These are phyloP conservation scores for Metarhizium rileyi DNA, from an alignment of 2,329 filamentous ascomycete genomes.

Conservation along the genomic window DNA sequence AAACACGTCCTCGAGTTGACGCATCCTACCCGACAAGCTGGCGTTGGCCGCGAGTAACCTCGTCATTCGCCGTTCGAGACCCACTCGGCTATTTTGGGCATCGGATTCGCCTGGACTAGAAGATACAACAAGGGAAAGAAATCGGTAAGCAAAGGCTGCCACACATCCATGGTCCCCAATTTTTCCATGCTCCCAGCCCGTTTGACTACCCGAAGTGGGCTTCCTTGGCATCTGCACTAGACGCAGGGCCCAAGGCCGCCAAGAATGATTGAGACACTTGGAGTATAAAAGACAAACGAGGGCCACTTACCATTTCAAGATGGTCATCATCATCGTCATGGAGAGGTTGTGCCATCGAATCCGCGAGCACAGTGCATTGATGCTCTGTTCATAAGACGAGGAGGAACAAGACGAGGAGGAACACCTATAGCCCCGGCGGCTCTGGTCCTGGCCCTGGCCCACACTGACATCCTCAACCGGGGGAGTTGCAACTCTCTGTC, in stretches of 20 bases:
- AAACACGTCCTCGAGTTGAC: conserved; percentile 15
- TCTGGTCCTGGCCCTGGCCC: background rate
- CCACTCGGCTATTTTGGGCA: conserved; percentile 24
- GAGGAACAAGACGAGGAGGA: too few species aligned
- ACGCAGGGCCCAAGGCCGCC: conserved; percentile 1
- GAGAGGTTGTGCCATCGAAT: conserved; percentile 28
- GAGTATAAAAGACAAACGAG: background rate
- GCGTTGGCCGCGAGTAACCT: conserved; percentile 26
- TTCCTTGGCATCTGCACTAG: conserved; percentile 4
- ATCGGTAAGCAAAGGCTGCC: background rate
- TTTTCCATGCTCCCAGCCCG: background rate
- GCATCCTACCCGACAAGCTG: conserved; percentile 22
- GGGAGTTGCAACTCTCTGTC: conserved; percentile 2
- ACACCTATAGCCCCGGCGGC: too few species aligned
- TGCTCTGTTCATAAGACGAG: conserved; percentile 15
- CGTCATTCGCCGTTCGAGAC: conserved; percentile 23
- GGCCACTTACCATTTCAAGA: conserved; percentile 26
- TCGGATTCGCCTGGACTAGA: conserved; percentile 25
- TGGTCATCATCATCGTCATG: conserved; percentile 30
- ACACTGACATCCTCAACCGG: conserved; percentile 5
- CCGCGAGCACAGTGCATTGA: conserved; percentile 21
- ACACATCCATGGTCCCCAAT: background rate
- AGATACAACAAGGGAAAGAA: background rate
- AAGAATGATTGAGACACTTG: background rate
- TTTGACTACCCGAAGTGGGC: background rate